Evolutionary conservation across 768 basidiomycete genomes (phyloP).

Genomic region (Mycena pura): DNA sequence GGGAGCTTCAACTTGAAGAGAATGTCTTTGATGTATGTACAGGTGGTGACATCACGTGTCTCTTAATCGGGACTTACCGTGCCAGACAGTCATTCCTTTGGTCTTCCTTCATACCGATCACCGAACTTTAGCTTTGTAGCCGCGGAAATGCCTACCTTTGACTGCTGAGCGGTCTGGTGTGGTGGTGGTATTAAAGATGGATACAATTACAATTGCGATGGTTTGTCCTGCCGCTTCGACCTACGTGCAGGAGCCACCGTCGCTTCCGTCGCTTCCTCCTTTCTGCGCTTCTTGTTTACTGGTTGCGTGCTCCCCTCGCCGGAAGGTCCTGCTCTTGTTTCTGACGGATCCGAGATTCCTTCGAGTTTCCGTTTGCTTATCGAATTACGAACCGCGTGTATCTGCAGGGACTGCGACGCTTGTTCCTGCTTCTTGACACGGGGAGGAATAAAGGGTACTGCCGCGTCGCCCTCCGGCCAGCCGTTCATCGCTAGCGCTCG

Average conservation of each 20-base stretch:
- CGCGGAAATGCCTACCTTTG: too few species aligned
- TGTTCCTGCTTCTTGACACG: not conserved
- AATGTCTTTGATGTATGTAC: too few species aligned
- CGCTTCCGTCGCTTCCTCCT: not conserved
- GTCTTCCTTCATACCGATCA: too few species aligned
- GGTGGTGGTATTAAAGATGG: too few species aligned
- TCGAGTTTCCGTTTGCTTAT: not conserved
- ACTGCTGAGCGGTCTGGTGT: too few species aligned
- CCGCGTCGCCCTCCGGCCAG: not conserved
- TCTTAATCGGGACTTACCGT: too few species aligned
- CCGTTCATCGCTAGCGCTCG: not conserved
- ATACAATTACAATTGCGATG: too few species aligned
- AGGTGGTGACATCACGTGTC: too few species aligned
- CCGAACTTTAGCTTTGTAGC: too few species aligned
- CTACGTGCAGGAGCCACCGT: not conserved
- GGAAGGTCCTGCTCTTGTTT: not conserved
- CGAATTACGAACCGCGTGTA: not conserved
- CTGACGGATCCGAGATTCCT: not conserved
- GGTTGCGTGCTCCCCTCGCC: not conserved
- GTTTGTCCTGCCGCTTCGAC: too few species aligned
- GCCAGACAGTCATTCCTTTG: too few species aligned
- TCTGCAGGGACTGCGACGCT: not conserved
- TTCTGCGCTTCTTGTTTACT: not conserved
- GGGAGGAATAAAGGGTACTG: not conserved
- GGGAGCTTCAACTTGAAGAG: too few species aligned